Evolutionary conservation across 1,139 yeast genomes (phyloP), one percentile per base, ranked within the genome.

Genomic region (Suzukiozyma palmioleophila): DNA sequence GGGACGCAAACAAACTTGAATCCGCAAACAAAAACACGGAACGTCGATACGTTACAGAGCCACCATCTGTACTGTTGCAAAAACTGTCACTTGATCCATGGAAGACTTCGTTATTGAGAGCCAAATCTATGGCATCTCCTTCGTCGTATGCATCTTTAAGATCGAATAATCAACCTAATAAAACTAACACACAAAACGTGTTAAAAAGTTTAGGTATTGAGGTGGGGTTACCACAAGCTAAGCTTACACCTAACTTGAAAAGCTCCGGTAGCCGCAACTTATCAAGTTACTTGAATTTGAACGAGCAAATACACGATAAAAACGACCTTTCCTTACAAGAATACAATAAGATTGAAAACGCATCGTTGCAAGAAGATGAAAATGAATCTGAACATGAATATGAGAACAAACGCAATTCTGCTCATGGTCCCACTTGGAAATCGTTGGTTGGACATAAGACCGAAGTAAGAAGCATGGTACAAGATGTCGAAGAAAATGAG

Each of bases 261-360:
- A 69, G 76, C 24, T 68, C 76, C 4, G 68, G 75, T 38, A 71
- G 77, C 2, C 70, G 63, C 44, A 60, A 68, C 43, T 66, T 75
- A 34, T 58, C 75, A 3, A 55, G 62, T 26, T 59, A 64, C 43
- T 54, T 13, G 43, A 26, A 33, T 15, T 33, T 33, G 36, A 33
- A 33, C 12, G 22, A 25, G 18, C 29, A 33, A 11, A 8, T 33
- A 4, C 24, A 26, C 10, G 24, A 26, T 10, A 14, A 16, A 12
- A 33, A 33, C 11, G 36, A 33, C 3, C 24, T 33, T 16, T 25
- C 36, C n/a, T 14, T 33, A 22, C 10, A 26, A 10, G 36, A 33
- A 12, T 48, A 40, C 34, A 46, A 45, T 26, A 26, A 39, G 30
- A 15, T 57, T 16, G 50, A 50, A 11, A 28, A 8, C 16, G 40